Percentiles rank a stretch among this genome's conserved stretches.
Conservation (phyloP, 208 protist genomes). For the Crithidia thermophila region DNA sequence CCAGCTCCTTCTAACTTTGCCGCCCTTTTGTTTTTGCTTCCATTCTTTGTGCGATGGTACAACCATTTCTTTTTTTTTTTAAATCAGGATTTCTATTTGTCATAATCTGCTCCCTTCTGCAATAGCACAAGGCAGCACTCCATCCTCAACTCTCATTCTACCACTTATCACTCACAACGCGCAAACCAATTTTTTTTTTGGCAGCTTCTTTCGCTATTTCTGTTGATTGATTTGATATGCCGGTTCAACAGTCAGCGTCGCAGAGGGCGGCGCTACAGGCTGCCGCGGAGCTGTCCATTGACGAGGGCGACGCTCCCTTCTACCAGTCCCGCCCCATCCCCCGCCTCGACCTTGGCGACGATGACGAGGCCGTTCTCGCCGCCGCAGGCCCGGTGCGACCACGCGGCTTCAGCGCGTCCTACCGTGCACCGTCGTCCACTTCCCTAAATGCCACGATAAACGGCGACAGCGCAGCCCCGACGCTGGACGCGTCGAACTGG, state of each 20-base stretch:
- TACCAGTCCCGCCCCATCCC: conserved; percentile 15
- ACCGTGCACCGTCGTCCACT: neutral
- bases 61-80: conserved; percentile 7
- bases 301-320: conserved; percentile 16
- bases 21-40: conserved; percentile 13
- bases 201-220: neutral
- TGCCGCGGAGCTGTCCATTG: conserved; percentile 16
- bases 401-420: neutral
- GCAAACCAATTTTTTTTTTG: no score
- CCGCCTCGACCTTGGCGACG: conserved; percentile 16
- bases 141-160: no score
- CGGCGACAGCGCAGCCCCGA: neutral
- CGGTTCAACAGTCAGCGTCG: conserved; percentile 13
- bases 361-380: conserved; percentile 9
- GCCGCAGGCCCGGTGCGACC: neutral
- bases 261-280: conserved; percentile 19
- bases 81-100: neutral
- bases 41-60: no score
- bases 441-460: neutral
- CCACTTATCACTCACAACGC: no score
- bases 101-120: neutral
- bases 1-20: neutral
- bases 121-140: neutral
- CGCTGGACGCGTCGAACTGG: neutral
- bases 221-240: neutral